Evolutionary conservation across 768 basidiomycete species (phyloP), one percentile per base, ranked within the genome.

Genomic region (Serpula lacrymans): DNA sequence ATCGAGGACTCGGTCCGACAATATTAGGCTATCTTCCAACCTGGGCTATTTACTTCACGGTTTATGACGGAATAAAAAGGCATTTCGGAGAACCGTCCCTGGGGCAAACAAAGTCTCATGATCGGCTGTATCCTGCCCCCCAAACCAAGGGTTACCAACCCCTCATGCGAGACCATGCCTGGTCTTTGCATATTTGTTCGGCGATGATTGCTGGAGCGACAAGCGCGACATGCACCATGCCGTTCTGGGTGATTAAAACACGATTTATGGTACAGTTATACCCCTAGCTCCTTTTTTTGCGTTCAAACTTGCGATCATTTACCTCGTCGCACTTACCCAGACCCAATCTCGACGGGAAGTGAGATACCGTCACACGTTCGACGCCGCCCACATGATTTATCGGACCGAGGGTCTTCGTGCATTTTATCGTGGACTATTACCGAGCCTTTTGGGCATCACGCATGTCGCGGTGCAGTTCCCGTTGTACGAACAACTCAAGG

Each of bases 401-500:
- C 82, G 82, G 39, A 77, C 78, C 13, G 96, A 99, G 65, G 96
- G 96, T 31, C 52, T 75, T 10, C 68, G 75, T 14, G 93, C 93
- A 1, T 98, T 99, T 64, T 99, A 98, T 65, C 87, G 92, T 29
- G 96, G 96, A 18, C 71, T 99, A 34, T 55, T 94, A 10, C 94
- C 96, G n/a, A 90, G 87, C 57, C 63, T 99, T 5, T 73, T 98
- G 34, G 96, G 96, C 29, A 95, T 98, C 43, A 61, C 79, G 2
- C 96, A 99, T 56, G 95, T 99, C 36, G 93, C 90, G 5, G 92
- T 99, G 2, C 96, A 99, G 61, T 98, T 99, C 53, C 96, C 96
- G 24, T 67, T 98, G 6, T 98, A 98, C 59, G 96, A 99, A 59
- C 77, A 85, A 52, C 78, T 97, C 41, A 98, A 98, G 69, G 53